Evolutionary conservation across 208 protist species (phyloP).

Genomic region (Trypanosoma melophagium): DNA sequence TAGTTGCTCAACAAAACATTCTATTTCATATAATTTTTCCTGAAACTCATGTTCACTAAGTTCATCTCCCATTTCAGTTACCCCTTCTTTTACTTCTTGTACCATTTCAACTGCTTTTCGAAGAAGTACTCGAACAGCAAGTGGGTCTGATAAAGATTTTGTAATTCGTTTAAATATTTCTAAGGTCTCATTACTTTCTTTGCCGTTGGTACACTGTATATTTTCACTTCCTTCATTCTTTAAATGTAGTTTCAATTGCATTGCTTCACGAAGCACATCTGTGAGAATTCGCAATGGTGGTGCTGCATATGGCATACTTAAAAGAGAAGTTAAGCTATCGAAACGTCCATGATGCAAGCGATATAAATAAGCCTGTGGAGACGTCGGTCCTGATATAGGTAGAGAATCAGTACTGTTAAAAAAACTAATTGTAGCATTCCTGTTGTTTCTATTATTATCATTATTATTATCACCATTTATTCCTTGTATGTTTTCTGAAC

Average conservation of each 20-base stretch:
- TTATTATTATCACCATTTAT: background rate
- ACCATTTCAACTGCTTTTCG: slow-evolving; percentile 12
- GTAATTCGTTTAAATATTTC: slow-evolving; percentile 16
- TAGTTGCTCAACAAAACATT: slow-evolving; percentile 28
- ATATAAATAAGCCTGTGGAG: slow-evolving; percentile 54
- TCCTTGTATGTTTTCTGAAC: too few relatives aligned
- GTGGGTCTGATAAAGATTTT: slow-evolving; percentile 29
- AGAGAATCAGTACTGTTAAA: too few relatives aligned
- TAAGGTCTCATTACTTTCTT: slow-evolving; percentile 6
- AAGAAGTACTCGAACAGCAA: slow-evolving; percentile 27
- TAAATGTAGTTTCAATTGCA: slow-evolving; percentile 8
- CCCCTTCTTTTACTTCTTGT: slow-evolving; percentile 19
- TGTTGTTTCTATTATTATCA: background rate
- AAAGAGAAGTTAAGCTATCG: slow-evolving; percentile 44
- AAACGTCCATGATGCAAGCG: slow-evolving; percentile 51
- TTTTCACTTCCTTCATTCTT: background rate
- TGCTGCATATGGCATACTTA: slow-evolving; percentile 62
- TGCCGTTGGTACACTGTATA: background rate
- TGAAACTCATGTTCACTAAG: slow-evolving; percentile 35
- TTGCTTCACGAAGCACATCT: slow-evolving; percentile 49
- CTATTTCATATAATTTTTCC: slow-evolving; percentile 26
- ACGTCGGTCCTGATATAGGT: slow-evolving; percentile 22
- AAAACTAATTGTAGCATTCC: too few relatives aligned
- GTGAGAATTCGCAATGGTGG: slow-evolving; percentile 50
- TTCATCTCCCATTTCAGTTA: slow-evolving; percentile 30